Evolutionary conservation across 2,329 filamentous ascomycete species (phyloP).

Genomic region (Penicillium sp.): DNA sequence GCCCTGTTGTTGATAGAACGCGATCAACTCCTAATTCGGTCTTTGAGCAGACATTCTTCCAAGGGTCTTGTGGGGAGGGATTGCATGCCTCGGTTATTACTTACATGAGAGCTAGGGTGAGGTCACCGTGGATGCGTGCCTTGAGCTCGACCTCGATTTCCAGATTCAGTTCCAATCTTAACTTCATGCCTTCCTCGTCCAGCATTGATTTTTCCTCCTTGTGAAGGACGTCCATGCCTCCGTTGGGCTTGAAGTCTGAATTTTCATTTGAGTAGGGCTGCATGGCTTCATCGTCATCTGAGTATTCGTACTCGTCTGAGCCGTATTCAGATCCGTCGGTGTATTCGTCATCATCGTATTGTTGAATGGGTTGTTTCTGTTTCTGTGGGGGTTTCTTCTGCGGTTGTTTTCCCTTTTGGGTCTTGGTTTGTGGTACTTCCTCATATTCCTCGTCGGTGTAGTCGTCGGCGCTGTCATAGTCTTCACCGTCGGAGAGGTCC

Average conservation of each 20-base stretch:
- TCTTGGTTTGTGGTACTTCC: constrained; percentile 8
- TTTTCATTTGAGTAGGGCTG: constrained; percentile 29
- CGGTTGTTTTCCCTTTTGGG: constrained; percentile 13
- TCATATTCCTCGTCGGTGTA: constrained; percentile 28
- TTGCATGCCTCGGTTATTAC: constrained; percentile 20
- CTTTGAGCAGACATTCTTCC: constrained; percentile 16
- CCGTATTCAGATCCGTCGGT: constrained; percentile 33
- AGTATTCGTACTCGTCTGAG: constrained; percentile 32
- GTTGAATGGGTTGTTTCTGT: constrained; percentile 18
- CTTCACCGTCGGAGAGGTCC: constrained; percentile 27
- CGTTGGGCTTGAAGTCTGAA: constrained; percentile 24
- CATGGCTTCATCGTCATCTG: constrained; percentile 22
- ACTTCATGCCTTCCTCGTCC: constrained; percentile 49
- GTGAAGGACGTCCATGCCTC: constrained; percentile 30
- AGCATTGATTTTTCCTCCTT: constrained; percentile 29
- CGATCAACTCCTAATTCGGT: constrained; percentile 27
- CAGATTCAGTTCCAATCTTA: constrained; percentile 59
- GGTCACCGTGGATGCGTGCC: constrained; percentile 63
- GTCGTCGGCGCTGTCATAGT: constrained; percentile 33
- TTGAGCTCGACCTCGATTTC: constrained; percentile 64
- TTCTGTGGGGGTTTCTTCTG: constrained; percentile 14
- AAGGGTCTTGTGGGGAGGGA: neutral
- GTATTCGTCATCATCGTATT: constrained; percentile 29
- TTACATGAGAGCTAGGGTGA: constrained; percentile 55
- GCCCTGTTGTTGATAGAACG: constrained; percentile 18